These are phyloP conservation scores for Pythium aphanidermatum DNA, from an alignment of 352 stramenopile species.

Conservation along the genomic window DNA sequence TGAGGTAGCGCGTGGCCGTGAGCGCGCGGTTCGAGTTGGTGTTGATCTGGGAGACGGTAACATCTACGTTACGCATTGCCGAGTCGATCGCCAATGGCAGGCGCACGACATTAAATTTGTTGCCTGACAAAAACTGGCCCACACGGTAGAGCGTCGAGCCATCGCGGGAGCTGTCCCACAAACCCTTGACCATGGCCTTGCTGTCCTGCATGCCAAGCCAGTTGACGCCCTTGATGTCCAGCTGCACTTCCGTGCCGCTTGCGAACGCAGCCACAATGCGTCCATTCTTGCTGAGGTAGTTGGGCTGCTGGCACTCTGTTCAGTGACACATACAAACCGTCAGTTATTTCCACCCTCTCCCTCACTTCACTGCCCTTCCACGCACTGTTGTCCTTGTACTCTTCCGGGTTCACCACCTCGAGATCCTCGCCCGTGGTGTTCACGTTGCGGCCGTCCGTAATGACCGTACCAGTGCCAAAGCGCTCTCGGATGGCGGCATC, in stretches of 20 bases:
- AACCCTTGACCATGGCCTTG: slow-evolving; percentile 60
- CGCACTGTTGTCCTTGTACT: slow-evolving; percentile 53
- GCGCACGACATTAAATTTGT: slow-evolving; percentile 80
- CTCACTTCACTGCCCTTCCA: background rate
- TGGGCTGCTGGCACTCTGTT: slow-evolving; percentile 69
- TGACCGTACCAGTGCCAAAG: slow-evolving; percentile 56
- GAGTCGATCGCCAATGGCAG: slow-evolving; percentile 69
- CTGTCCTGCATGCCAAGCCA: slow-evolving; percentile 79
- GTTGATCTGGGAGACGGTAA: slow-evolving; percentile 66
- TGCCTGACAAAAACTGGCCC: slow-evolving; percentile 59
- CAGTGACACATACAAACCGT: background rate
- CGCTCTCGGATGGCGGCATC: slow-evolving; percentile 40
- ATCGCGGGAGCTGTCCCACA: slow-evolving; percentile 80
- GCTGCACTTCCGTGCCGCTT: slow-evolving; percentile 44
- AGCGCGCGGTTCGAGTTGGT: slow-evolving; percentile 81
- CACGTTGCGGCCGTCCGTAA: slow-evolving; percentile 43
- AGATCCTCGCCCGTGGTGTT: slow-evolving; percentile 40
- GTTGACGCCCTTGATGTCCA: slow-evolving; percentile 84
- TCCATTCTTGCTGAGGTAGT: slow-evolving; percentile 78
- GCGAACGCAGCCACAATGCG: slow-evolving; percentile 54
- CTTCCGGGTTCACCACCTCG: slow-evolving; percentile 57
- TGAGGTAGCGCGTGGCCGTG: slow-evolving; percentile 55
- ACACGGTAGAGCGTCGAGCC: slow-evolving; percentile 76
- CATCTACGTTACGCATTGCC: slow-evolving; percentile 56
- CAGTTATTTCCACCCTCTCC: background rate